Evolutionary conservation across 1,284 basidiomycete genomes (phyloP).

Genomic region (Malassezia cuniculi): DNA sequence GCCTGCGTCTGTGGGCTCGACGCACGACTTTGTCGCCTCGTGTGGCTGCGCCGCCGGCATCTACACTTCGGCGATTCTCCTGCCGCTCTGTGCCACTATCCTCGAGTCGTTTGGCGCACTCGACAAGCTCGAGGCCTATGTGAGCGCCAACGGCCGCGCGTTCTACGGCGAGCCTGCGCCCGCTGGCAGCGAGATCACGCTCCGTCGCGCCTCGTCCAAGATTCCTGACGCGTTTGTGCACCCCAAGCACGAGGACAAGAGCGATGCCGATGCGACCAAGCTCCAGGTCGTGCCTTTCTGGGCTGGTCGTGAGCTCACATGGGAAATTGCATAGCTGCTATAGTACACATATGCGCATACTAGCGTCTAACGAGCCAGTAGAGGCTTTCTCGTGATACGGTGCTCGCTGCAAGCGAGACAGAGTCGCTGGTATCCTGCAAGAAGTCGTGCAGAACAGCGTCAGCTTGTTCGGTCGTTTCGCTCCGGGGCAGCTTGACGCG

Average conservation of each 20-base stretch:
- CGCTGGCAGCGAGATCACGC: conserved; percentile 15
- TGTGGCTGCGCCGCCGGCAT: conserved; percentile 43
- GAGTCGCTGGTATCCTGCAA: no score
- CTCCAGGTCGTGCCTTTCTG: conserved; percentile 70
- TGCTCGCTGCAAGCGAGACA: no score
- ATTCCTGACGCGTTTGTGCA: conserved; percentile 36
- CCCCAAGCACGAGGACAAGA: conserved; percentile 12
- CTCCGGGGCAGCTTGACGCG: no score
- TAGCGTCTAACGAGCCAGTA: no score
- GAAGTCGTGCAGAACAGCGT: no score
- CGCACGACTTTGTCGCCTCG: conserved; percentile 20
- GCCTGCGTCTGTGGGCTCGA: conserved; percentile 14
- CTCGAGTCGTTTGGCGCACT: conserved; percentile 42
- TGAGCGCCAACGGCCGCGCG: conserved; percentile 30
- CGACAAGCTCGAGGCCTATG: conserved; percentile 33
- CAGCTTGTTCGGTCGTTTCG: no score
- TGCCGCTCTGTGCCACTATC: conserved; percentile 41
- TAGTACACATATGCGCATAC: neutral
- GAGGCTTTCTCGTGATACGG: no score
- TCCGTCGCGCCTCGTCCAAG: conserved; percentile 18
- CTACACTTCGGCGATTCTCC: conserved; percentile 40
- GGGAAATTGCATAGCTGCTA: conserved; percentile 55
- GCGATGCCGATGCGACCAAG: conserved; percentile 26
- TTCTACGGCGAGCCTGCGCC: conserved; percentile 31
- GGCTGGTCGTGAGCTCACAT: conserved; percentile 69